Evolutionary conservation across 768 basidiomycete genomes (phyloP), one percentile per base, ranked within the genome.

Genomic region (Xerocomellus intermedius): DNA sequence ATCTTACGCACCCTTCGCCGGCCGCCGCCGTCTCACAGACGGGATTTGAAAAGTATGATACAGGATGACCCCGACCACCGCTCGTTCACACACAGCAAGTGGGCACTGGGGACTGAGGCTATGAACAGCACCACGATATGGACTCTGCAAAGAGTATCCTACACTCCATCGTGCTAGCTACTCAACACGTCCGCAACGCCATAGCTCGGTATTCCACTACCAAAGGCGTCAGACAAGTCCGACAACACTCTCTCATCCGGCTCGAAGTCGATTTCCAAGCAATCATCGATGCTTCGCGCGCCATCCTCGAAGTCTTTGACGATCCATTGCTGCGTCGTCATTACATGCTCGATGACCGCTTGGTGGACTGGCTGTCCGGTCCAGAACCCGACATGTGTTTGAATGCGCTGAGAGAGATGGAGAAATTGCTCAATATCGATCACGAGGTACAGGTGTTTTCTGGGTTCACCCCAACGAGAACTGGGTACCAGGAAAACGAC

Each of bases 331-430:
- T 48, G 8, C 10, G 36, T 44, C 49, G 32, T 12, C 42, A 37
- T 8, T 48, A 61, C 24, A 52, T 60, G 22, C 22, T 41, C 3
- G 42, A 51, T 28, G 59, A 48, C 13, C 26, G 47, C 8, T 46
- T 60, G 30, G 21, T 45, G 6, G 33, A 45, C 33, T 60, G 53
- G 59, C 16, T 60, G 13, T 60, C 48, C 2, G 2, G 38, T 7
- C 0, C 28, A 14, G 57, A 54, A 26, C 52, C 58, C 6, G 38
- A 49, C 13, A n/a, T 21, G 3, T 60, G 57, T 42, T 54, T 59
- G 35, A 19, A 21, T 5, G 17, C 51, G 0, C 33, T 59, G 32
- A 8, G 16, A 42, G n/a, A 38, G 44, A 60, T 60, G 45, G 22
- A 30, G 24, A 41, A 9, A 8, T 9, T 38, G 2, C 48, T 59